Evolutionary conservation across 2,329 filamentous ascomycete genomes (phyloP), one percentile per base, ranked within the genome.

Genomic region (Ceratocystis variospora): DNA sequence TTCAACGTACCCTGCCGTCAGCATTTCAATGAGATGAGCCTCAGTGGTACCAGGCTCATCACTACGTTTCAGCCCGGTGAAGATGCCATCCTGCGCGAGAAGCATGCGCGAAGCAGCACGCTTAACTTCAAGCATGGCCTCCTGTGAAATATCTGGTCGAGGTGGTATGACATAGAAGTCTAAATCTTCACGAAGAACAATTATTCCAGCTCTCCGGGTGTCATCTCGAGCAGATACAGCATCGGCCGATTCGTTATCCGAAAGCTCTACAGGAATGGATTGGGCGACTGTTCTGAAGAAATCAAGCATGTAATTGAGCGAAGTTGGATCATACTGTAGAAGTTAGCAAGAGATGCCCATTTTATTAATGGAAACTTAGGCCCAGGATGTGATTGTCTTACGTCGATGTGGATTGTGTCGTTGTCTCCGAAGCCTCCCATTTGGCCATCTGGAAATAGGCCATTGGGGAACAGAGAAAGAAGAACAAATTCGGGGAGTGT

Each of bases 101-200:
- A 99, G 77, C n/a, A 90, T 89, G 71, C 84, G 86, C 25, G 90
- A 92, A 10, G 93, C 92, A 45, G 92, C 92, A 69, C 94, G 85
- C 80, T 99, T 99, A 69, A 99, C 88, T 71, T 95, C 88, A 67
- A 96, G 89, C 93, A 99, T 97, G 72, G 96, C 90, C 25, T 83
- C 77, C 71, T 93, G 89, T 70, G 86, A 85, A 71, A 99, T 96
- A 69, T 96, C 89, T 46, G 87, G 79, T 68, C 83, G 82, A 44
- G 94, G 94, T 44, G 94, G 94, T 69, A 99, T 97, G 59, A 86
- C 90, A 74, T 99, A 99, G 74, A 99, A 99, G 76, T 99, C 94
- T 57, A 99, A 82, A 72, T 99, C 94, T 76, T 99, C 94, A 61
- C 94, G 83, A 69, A 99, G 79, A 45, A 99, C 94, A 72, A 99